Base-by-base conservation (phyloP, 768 basidiomycete genomes). In the Lactarius indigo region DNA sequence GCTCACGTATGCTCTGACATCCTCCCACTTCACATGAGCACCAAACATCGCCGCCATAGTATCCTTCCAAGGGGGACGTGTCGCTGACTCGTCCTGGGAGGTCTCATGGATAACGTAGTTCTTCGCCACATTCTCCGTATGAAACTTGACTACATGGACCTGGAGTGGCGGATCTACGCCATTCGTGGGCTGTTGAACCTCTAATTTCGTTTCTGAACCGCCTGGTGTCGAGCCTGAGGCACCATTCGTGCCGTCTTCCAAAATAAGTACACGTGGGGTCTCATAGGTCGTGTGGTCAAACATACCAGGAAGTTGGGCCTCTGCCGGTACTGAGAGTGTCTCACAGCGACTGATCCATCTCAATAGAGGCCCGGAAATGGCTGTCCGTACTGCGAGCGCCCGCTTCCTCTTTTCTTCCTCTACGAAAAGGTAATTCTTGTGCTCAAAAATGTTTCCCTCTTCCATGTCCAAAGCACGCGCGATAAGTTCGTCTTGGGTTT, bases 1-100 rank as follows among this genome's bases (percentile, higher is more conserved):
- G 28, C 84, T 81, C 2, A 80, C 79, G 70, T 84, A 91, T 7
- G 88, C 88, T 66, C 81, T 85, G 26, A 91, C 65, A 33, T 87
- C 83, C 59, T 90, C 86, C 91, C 91, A 98, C 57, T 88, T 83
- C 10, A 89, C 88, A 70, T 96, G 89, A 59, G 90, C 81, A 2
- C 96, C 94, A 71, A 98, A 93, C 79, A 96, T 82, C 1, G 92
- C 87, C 8, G 81, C 72, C 88, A 95, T 91, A 13, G 89, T 92
- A 35, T 89, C 85, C 57, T 78, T 80, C 89, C 91, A 90, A 0
- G 76, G 73, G 0, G 90, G 88, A 65, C 85, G 85, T 0, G 79
- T 75, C 1, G 76, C 75, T 5, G 78, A 78, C 28, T 81, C 76
- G 1, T 76, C 73, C 68, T 89, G 85, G 2, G 77, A 79, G 3